Percentiles rank a stretch among this genome's conserved stretches.
phyloP scores from a whole-genome alignment of 1,139 yeast genomes.

The Eremothecium coryli region DNA sequence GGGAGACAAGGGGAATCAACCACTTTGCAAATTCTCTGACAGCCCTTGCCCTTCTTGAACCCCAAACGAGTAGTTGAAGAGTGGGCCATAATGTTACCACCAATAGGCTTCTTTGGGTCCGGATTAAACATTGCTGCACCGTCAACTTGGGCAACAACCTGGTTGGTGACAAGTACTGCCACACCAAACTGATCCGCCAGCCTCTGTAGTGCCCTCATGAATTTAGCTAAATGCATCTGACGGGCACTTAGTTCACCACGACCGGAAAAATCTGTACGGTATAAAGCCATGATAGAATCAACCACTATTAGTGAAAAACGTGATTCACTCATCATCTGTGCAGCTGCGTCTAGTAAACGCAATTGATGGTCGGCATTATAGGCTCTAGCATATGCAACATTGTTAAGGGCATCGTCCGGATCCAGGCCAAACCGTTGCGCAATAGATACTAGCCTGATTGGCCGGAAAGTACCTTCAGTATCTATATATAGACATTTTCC shows the following conservation, averaged over 20 bases:
- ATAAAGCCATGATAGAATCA: conserved; percentile 93
- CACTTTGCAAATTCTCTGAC: conserved; percentile 85
- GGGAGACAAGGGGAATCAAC: conserved; percentile 92
- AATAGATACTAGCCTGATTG: conserved; percentile 78
- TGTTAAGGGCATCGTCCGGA: conserved; percentile 91
- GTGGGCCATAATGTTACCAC: conserved; percentile 97
- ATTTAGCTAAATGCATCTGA: conserved; percentile 89
- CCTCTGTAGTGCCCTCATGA: conserved; percentile 82
- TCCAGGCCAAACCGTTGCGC: conserved; percentile 88
- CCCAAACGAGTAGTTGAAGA: conserved; percentile 88
- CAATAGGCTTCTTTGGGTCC: conserved; percentile 98
- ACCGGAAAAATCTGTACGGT: conserved; percentile 91
- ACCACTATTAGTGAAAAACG: conserved; percentile 76
- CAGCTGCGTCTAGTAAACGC: conserved; percentile 79
- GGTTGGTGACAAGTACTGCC: conserved; percentile 96
- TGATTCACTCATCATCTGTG: conserved; percentile 93
- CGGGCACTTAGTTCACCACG: conserved; percentile 95
- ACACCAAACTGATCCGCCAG: conserved; percentile 97
- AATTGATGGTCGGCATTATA: conserved; percentile 95
- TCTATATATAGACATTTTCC: conserved; percentile 95
- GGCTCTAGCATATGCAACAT: conserved; percentile 96
- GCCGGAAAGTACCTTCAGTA: conserved; percentile 95
- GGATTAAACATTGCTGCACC: conserved; percentile 84
- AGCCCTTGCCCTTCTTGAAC: conserved; percentile 83
- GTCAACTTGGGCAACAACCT: conserved; percentile 97